Conservation (phyloP, 2,329 filamentous ascomycete species). For the Aspergillus texensis region DNA sequence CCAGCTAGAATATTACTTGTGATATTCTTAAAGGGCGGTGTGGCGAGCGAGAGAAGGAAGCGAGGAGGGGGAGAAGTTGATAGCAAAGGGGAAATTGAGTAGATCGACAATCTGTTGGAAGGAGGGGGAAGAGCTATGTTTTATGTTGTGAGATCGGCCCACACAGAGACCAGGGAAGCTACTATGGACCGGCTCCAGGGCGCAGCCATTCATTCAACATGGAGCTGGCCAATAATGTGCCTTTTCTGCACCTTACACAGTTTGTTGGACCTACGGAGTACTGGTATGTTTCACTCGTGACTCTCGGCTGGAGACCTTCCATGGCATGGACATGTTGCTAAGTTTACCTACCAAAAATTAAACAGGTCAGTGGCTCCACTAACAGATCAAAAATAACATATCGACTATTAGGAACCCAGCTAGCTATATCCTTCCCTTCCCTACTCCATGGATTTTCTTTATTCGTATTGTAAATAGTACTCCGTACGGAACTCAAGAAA, state of each 20-base stretch:
- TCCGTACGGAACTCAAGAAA: too few species aligned
- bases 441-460: not conserved
- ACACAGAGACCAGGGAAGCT: constrained; percentile 31
- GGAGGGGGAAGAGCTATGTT: constrained; percentile 29
- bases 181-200: constrained; percentile 20
- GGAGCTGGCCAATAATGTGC: constrained; percentile 27
- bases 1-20: not conserved
- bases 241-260: constrained; percentile 25
- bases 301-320: constrained; percentile 16
- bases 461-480: not conserved
- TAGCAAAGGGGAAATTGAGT: constrained; percentile 8
- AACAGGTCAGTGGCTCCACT: constrained; percentile 14
- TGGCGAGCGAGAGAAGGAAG: constrained; percentile 7
- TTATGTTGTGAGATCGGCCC: constrained; percentile 32
- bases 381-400: constrained; percentile 12
- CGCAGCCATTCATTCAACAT: constrained; percentile 16
- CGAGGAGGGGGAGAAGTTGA: constrained; percentile 10
- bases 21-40: not conserved
- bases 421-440: not conserved
- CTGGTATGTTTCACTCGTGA: constrained; percentile 27
- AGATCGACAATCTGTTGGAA: constrained; percentile 22
- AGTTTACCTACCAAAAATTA: not conserved
- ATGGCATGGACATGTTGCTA: constrained; percentile 9
- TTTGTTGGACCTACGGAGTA: constrained; percentile 8
- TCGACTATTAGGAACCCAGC: not conserved